Base-by-base conservation (phyloP, 164 flowering plant species). In the Stephania japonica region DNA sequence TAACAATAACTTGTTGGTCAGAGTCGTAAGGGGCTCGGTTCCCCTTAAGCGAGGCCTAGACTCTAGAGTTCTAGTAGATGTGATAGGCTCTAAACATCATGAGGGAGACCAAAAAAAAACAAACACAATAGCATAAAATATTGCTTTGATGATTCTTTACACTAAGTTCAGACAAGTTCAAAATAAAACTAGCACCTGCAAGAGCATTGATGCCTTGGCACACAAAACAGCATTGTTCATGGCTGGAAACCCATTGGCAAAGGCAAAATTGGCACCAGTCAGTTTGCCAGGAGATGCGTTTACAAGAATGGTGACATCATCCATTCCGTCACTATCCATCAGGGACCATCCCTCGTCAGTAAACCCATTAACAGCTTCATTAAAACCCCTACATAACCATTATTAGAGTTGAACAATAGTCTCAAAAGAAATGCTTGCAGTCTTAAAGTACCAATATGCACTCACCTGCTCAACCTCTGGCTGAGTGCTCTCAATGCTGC, bases 141-240 rank as follows among this genome's bases (percentile, higher is more conserved):
- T 18, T 6, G 38, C 41, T 5, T 47, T 47, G 12, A 16, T 47
- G 53, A 16, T 47, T 9, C 10, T 47, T 2, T 47, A 47, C 12
- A 47, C 16, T 47, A 16, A 4, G 16, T 25, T 13, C 41, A 70
- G 42, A 50, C 23, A 5, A 38, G 6, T 14, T 10, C 16, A 16
- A 62, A 4, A 23, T 7, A 11, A 61, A 42, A 41, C 27, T 23
- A 75, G 23, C 5, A 91, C 99, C 95, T 93, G 98, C 69, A 96
- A 80, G 69, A 96, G 95, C 99, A 96, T 96, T 61, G 99, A 93
- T 68, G 98, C 98, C 83, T 88, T 91, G 26, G 99, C 99, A 84
- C 99, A 96, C 68, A 96, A 75, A 53, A 96, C 88, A 0, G 90
- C 85, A 82, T 80, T 85, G 81, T 83, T 83, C 76, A 89, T 82